These are phyloP conservation scores for Rutstroemia sydowiana DNA, from an alignment of 2,329 filamentous ascomycete species.

Conservation along the genomic window DNA sequence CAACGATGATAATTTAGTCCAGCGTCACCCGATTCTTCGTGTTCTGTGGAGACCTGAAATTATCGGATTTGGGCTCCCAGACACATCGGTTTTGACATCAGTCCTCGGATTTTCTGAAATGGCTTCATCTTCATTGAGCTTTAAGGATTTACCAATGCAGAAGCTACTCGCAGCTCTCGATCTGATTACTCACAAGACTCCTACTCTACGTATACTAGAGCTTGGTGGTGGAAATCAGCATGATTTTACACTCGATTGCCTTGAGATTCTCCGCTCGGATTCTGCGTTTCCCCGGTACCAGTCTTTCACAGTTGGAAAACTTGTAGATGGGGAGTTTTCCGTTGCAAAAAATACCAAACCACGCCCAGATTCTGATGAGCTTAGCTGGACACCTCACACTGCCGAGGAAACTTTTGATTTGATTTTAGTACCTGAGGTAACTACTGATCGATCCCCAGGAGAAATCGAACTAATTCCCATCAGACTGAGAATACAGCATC, in stretches of 20 bases:
- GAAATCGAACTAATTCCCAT: neutral
- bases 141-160: neutral
- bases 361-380: neutral
- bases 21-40: constrained; percentile 12
- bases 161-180: neutral
- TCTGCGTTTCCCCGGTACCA: neutral
- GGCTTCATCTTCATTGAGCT: neutral
- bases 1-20: neutral
- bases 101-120: constrained; percentile 2
- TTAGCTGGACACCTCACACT: neutral
- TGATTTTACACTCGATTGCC: neutral
- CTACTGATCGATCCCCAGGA: neutral
- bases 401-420: neutral
- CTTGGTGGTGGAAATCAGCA: constrained; percentile 12
- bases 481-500: neutral
- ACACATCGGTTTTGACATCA: constrained; percentile 2
- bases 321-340: neutral
- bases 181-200: constrained; percentile 16
- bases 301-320: neutral
- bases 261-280: neutral
- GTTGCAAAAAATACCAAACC: neutral
- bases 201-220: constrained; percentile 18
- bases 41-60: constrained; percentile 14
- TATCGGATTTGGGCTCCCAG: constrained; percentile 1
- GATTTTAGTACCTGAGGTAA: neutral